These are phyloP conservation scores for Nasturtium officinale DNA, from an alignment of 345 rosid species.

Conservation along the genomic window DNA sequence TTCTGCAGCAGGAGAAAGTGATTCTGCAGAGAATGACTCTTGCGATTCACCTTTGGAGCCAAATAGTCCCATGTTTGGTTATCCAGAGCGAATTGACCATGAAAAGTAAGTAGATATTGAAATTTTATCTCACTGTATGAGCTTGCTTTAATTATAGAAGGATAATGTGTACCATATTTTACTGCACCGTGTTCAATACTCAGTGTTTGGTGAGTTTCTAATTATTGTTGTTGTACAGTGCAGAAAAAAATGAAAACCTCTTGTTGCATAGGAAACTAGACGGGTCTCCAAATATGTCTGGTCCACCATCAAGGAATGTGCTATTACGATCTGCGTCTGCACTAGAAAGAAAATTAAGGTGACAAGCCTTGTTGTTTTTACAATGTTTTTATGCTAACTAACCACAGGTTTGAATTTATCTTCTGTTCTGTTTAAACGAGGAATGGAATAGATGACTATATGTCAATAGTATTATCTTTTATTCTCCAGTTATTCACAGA, in stretches of 20 bases:
- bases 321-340: slow-evolving; percentile 60
- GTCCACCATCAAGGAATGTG: slow-evolving; percentile 71
- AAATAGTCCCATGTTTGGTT: slow-evolving; percentile 73
- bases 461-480: slow-evolving; percentile 31
- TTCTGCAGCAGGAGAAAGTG: slow-evolving; percentile 98
- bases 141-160: background rate
- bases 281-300: slow-evolving; percentile 62
- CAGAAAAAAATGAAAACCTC: slow-evolving; percentile 79
- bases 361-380: slow-evolving; percentile 22
- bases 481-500: slow-evolving; percentile 70
- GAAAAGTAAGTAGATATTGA: slow-evolving; percentile 39
- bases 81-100: slow-evolving; percentile 31
- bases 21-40: slow-evolving; percentile 97
- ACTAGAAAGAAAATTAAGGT: slow-evolving; percentile 79
- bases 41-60: slow-evolving; percentile 99
- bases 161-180: slow-evolving; percentile 24
- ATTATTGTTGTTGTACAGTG: slow-evolving; percentile 52
- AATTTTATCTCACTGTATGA: slow-evolving; percentile 24
- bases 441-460: slow-evolving; percentile 5
- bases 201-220: slow-evolving; percentile 22
- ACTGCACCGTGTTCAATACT: background rate
- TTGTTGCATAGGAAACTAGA: slow-evolving; percentile 67
- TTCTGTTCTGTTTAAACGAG: slow-evolving; percentile 5
- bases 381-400: slow-evolving; percentile 7
- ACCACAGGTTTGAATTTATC: slow-evolving; percentile 5